These are phyloP conservation scores for Heterobasidion occidentale DNA, from an alignment of 1,284 basidiomycete genomes.

Conservation along the genomic window DNA sequence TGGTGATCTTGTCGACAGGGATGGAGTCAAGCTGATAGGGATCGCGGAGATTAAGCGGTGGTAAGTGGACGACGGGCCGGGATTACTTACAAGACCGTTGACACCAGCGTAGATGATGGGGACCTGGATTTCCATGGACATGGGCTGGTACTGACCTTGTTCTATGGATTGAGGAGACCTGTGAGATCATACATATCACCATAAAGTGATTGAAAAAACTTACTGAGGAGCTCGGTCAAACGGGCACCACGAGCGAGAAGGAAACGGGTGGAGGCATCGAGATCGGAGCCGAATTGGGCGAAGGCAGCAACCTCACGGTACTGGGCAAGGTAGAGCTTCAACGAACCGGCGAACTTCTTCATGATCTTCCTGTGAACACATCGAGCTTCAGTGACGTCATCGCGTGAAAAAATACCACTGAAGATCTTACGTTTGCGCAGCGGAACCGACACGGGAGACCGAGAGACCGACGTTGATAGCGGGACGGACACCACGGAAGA, in stretches of 20 bases:
- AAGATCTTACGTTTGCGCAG: conserved; percentile 84
- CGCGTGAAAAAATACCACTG: background rate
- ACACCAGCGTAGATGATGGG: conserved; percentile 99
- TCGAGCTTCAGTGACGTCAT: background rate
- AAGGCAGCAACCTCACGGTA: conserved; percentile 99
- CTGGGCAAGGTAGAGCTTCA: conserved; percentile 99
- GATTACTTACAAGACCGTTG: conserved; percentile 78
- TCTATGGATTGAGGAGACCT: conserved; percentile 18
- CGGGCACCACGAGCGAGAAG: conserved; percentile 95
- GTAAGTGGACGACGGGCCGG: background rate
- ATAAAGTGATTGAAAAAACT: background rate
- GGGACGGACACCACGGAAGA: conserved; percentile 99
- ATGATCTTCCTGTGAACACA: conserved; percentile 74
- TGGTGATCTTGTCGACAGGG: conserved; percentile 90
- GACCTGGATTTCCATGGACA: conserved; percentile 92
- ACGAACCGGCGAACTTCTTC: conserved; percentile 99
- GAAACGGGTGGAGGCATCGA: conserved; percentile 98
- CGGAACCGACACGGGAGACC: conserved; percentile 99
- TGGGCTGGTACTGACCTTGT: conserved; percentile 95
- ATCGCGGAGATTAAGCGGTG: conserved; percentile 7
- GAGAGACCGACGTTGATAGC: conserved; percentile 99
- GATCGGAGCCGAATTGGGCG: conserved; percentile 99
- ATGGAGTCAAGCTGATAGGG: conserved; percentile 72
- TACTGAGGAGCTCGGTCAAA: conserved; percentile 85
- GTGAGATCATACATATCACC: background rate